A percentile compares a stretch with the other conserved stretches of the same genome.
Conservation (phyloP, 2,329 filamentous ascomycete species). For the Cladosporium phlei region DNA sequence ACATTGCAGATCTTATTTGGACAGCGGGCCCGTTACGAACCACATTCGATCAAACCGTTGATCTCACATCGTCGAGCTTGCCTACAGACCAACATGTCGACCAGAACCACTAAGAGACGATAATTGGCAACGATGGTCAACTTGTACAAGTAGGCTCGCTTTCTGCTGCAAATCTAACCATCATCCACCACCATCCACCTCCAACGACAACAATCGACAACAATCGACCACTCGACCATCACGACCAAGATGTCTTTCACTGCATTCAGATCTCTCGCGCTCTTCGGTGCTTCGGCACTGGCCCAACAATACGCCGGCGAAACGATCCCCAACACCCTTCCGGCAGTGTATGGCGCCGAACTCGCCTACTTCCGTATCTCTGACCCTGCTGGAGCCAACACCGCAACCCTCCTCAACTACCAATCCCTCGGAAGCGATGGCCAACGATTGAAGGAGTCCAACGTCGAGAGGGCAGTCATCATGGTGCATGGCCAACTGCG, state of each 20-base stretch:
- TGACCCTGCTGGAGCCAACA: slow-evolving; percentile 21
- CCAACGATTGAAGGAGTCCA: slow-evolving; percentile 19
- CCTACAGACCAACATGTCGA: no score
- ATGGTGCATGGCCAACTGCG: slow-evolving; percentile 27
- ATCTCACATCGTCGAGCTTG: no score
- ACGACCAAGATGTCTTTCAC: background rate
- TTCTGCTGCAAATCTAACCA: background rate
- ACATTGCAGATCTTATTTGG: no score
- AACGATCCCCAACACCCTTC: slow-evolving; percentile 19
- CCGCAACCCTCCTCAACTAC: slow-evolving; percentile 31
- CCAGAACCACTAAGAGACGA: no score
- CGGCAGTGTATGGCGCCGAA: slow-evolving; percentile 19
- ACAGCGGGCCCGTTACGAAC: no score
- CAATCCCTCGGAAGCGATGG: slow-evolving; percentile 23
- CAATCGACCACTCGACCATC: background rate
- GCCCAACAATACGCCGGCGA: slow-evolving; percentile 27
- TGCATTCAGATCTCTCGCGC: background rate
- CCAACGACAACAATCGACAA: no score
- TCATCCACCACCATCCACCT: background rate
- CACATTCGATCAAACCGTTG: no score
- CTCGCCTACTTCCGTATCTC: slow-evolving; percentile 32
- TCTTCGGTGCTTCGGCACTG: background rate
- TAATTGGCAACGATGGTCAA: no score
- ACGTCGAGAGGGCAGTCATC: slow-evolving; percentile 28
- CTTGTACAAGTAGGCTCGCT: background rate